Evolutionary conservation across 345 rosid genomes (phyloP), one percentile per base, ranked within the genome.

Genomic region (Stellera chamaejasme): DNA sequence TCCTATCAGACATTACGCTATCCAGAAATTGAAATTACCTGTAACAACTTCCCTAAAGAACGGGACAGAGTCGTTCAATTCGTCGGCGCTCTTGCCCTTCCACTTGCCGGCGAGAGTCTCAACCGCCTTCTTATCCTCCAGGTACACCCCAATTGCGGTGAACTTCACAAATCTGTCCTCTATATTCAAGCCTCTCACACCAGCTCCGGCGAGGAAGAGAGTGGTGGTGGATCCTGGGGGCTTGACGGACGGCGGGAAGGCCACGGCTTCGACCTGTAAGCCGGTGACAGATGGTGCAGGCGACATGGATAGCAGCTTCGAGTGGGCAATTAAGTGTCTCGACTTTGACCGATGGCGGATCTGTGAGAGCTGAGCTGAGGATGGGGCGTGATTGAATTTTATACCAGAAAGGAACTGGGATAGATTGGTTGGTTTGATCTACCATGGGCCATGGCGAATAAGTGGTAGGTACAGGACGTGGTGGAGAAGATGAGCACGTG

Each of bases 121-220:
- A 32, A 85, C 72, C 13, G 95, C 76, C 39, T 32, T 66, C 27
- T 11, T 66, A 42, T 77, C 73, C 27, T 88, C 90, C 39, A 92
- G 58, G 75, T 88, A 92, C 3, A 92, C 84, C 4, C 84, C 96
- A 9, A 92, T 86, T 45, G 88, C 80, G 27, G 96, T 92, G 79
- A 88, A 79, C 71, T 80, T 78, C 2, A 82, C 45, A 63, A 86
- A 86, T 45, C 77, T 82, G n/a, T 95, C 98, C 52, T 82, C 65
- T 2, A 86, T 81, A 4, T 92, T 81, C 54, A 86, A 54, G 5
- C 90, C 95, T 70, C 93, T 78, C n/a, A 39, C 90, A 45, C 98
- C 98, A 62, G 93, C 96, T 52, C 96, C 98, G 51, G 74, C 90
- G 69, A 92, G 98, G 84, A 92, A 83, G 50, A 66, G 73, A 2